Base-by-base conservation (phyloP, 495 filamentous ascomycete genomes). In the Lindgomyces ingoldianus region DNA sequence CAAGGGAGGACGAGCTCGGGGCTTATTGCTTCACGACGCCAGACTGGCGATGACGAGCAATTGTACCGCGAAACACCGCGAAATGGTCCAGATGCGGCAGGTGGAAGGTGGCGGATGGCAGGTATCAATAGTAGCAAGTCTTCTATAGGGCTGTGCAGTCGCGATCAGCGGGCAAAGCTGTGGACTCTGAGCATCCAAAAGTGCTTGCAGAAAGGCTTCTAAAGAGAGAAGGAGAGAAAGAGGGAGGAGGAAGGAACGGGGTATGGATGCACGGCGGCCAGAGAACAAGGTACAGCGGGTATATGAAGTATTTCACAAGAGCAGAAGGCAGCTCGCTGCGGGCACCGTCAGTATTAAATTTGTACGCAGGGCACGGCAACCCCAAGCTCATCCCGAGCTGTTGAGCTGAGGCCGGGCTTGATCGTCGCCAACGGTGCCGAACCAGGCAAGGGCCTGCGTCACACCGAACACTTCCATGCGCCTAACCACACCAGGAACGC, bases 311-410 rank as follows among this genome's bases (percentile, higher is more conserved):
- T n/a, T n/a, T n/a, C n/a, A n/a, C 12, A 45, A 39, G 33, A 39
- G 33, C 33, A 39, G 33, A 39, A n/a, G n/a, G n/a, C n/a, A n/a
- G n/a, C n/a, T n/a, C n/a, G n/a, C n/a, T n/a, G n/a, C n/a, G n/a
- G n/a, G n/a, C n/a, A n/a, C 16, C 12, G 48, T 54, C 49, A 48
- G 46, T 64, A 68, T 68, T 64, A 39, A 25, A 39, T 53, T 64
- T 42, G 4, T 42, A 11, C 25, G 2, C 21, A 11, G 49, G 29
- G 41, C 24, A 27, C 49, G 61, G 62, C 61, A 27, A 11, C 16
- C 67, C 62, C 67, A 66, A 70, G 62, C 62, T 51, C 47, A 57
- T 64, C 49, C 68, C 63, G 68, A 57, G 51, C 67, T 70, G 63
- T 67, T 63, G 63, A 67, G 63, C 59, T 62, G 62, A 62, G 58